phyloP scores from a whole-genome alignment of 2,329 filamentous ascomycete genomes.

The Penicillium sp. region DNA sequence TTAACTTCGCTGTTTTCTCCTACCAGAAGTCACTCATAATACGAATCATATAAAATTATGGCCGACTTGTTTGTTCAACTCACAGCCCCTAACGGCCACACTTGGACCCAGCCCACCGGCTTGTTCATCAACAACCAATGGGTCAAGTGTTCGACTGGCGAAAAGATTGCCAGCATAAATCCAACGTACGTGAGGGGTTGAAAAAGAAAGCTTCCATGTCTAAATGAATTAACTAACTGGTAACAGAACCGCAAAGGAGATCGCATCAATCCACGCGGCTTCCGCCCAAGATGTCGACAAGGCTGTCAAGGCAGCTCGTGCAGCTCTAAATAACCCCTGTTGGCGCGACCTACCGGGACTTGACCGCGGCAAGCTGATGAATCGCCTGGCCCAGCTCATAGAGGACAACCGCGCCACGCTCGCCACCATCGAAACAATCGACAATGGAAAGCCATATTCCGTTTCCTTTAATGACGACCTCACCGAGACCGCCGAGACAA shows the following conservation, averaged over 20 bases:
- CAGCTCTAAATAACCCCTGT: conserved; percentile 27
- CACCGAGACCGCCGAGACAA: conserved; percentile 25
- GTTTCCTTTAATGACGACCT: conserved; percentile 24
- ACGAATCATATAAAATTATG: conserved; percentile 9
- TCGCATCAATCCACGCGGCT: conserved; percentile 32
- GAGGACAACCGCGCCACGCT: conserved; percentile 59
- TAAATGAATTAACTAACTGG: background rate
- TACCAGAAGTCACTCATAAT: background rate
- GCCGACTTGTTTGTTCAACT: conserved; percentile 32
- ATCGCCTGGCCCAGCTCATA: conserved; percentile 63
- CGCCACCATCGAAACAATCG: conserved; percentile 67
- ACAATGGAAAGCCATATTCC: conserved; percentile 62
- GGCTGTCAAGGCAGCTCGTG: conserved; percentile 35
- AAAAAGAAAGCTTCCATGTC: background rate
- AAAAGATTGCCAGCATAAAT: conserved; percentile 39
- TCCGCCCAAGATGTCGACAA: conserved; percentile 34
- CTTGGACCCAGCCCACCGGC: conserved; percentile 40
- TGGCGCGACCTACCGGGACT: conserved; percentile 39
- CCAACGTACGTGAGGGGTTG: conserved; percentile 24
- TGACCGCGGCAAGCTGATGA: conserved; percentile 64
- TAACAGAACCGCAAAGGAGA: conserved; percentile 28
- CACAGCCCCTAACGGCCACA: conserved; percentile 40
- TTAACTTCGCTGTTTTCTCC: conserved; percentile 6
- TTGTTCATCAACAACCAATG: conserved; percentile 49
- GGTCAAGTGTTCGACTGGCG: conserved; percentile 37